Evolutionary conservation across 495 filamentous ascomycete species (phyloP).

Genomic region (Parathielavia hyrcaniae): DNA sequence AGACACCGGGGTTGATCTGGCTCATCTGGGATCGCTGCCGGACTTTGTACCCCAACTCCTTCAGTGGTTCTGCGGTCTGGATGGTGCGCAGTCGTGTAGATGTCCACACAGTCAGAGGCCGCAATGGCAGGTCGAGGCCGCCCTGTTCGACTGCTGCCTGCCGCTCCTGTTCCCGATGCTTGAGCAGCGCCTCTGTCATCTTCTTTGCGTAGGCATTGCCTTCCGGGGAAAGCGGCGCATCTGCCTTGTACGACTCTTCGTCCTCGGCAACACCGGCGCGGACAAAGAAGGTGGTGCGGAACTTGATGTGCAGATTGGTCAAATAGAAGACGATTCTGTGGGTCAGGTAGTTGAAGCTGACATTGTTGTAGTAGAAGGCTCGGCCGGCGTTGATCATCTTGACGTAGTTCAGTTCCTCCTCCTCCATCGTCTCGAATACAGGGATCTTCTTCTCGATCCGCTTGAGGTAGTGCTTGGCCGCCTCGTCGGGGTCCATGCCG

Average conservation of each 20-base stretch:
- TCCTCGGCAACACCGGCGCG: slow-evolving; percentile 63
- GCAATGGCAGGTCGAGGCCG: slow-evolving; percentile 60
- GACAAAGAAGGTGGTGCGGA: slow-evolving; percentile 87
- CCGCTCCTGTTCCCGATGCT: slow-evolving; percentile 75
- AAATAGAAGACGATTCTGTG: slow-evolving; percentile 97
- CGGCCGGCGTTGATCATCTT: slow-evolving; percentile 99
- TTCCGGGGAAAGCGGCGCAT: slow-evolving; percentile 74
- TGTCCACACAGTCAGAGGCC: slow-evolving; percentile 87
- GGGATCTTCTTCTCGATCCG: slow-evolving; percentile 89
- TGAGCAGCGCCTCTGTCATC: slow-evolving; percentile 75
- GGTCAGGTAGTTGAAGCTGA: slow-evolving; percentile 89
- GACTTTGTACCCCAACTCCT: slow-evolving; percentile 71
- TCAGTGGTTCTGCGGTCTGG: slow-evolving; percentile 79
- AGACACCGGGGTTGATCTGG: slow-evolving; percentile 92
- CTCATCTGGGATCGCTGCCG: slow-evolving; percentile 91
- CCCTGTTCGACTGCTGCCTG: slow-evolving; percentile 61
- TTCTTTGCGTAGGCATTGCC: slow-evolving; percentile 80
- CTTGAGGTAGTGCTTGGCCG: slow-evolving; percentile 81
- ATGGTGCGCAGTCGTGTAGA: slow-evolving; percentile 84
- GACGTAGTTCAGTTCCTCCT: slow-evolving; percentile 88
- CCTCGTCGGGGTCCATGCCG: slow-evolving; percentile 85
- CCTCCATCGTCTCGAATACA: slow-evolving; percentile 93
- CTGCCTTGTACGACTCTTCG: slow-evolving; percentile 83
- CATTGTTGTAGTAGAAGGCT: slow-evolving; percentile 85
- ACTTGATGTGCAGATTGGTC: slow-evolving; percentile 94